Conservation (phyloP, 2,329 filamentous ascomycete species). For the Fusarium sublunatum region DNA sequence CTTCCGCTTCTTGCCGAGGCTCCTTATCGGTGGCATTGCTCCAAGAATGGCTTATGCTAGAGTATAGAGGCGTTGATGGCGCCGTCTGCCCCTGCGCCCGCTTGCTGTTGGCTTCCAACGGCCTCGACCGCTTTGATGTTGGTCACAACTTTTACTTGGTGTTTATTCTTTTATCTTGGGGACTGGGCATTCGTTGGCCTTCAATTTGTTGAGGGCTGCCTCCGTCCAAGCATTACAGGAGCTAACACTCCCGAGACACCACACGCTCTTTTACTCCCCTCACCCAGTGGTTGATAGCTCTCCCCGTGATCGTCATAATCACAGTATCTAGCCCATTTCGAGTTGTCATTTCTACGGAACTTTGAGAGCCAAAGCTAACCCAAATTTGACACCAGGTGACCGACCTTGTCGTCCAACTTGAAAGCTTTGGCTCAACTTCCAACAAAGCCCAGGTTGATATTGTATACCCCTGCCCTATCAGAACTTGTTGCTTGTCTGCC, state of each 20-base stretch:
- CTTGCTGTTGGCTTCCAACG: slow-evolving; percentile 5
- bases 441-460: slow-evolving; percentile 15
- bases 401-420: slow-evolving; percentile 24
- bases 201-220: slow-evolving; percentile 13
- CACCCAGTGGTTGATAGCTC: slow-evolving; percentile 30
- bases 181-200: slow-evolving; percentile 1
- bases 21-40: slow-evolving; percentile 30
- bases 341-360: slow-evolving; percentile 28
- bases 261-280: slow-evolving; percentile 23
- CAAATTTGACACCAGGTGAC: slow-evolving; percentile 37
- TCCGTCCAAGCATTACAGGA: slow-evolving; percentile 3
- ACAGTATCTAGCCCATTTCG: slow-evolving; percentile 33
- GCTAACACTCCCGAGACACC: slow-evolving; percentile 27
- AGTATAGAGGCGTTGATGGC: slow-evolving; percentile 21
- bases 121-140: slow-evolving; percentile 6
- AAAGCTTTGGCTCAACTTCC: slow-evolving; percentile 37
- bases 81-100: slow-evolving; percentile 32
- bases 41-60: slow-evolving; percentile 29
- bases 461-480: slow-evolving; percentile 26
- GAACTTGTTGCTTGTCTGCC: slow-evolving; percentile 11
- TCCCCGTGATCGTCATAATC: slow-evolving; percentile 39
- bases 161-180: slow-evolving; percentile 17
- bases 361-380: slow-evolving; percentile 16
- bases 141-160: slow-evolving; percentile 11
- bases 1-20: slow-evolving; percentile 18